Conservation (phyloP, 352 stramenopile genomes). For the Globisporangium nodosum region DNA sequence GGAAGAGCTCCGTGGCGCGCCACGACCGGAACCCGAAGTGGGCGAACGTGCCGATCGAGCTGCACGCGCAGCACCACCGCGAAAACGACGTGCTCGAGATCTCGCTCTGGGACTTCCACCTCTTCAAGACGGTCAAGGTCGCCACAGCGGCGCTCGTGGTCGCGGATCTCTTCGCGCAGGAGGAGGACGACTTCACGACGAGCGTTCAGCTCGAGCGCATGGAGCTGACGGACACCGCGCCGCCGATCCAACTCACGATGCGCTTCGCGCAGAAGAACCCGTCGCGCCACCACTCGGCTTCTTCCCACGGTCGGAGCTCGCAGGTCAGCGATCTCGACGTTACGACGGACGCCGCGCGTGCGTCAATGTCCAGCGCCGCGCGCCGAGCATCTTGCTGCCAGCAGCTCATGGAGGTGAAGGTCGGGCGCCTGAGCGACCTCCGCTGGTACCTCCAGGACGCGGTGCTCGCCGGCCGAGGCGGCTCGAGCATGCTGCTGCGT, state of each 20-base stretch:
- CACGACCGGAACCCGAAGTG: constrained; percentile 37
- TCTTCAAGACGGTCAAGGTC: constrained; percentile 60
- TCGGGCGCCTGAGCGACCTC: constrained; percentile 5
- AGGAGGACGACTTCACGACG: constrained; percentile 29
- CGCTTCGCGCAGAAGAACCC: constrained; percentile 8
- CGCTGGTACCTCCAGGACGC: constrained; percentile 29
- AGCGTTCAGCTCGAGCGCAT: constrained; percentile 47
- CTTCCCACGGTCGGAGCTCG: neutral
- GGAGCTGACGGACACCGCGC: constrained; percentile 22
- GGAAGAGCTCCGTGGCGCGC: constrained; percentile 43
- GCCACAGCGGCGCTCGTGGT: constrained; percentile 36
- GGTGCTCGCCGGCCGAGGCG: constrained; percentile 2
- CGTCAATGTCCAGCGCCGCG: neutral
- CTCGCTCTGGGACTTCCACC: constrained; percentile 59
- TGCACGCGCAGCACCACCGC: constrained; percentile 22
- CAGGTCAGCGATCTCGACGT: neutral
- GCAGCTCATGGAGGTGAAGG: constrained; percentile 2
- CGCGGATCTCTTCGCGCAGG: constrained; percentile 30
- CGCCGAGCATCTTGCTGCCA: neutral
- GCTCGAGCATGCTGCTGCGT: constrained; percentile 28
- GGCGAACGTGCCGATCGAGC: constrained; percentile 32
- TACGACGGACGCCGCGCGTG: neutral
- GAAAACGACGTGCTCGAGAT: constrained; percentile 39
- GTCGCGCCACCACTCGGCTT: neutral
- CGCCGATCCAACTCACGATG: constrained; percentile 30